Evolutionary conservation across 345 rosid genomes (phyloP), one percentile per base, ranked within the genome.

Genomic region (Aurinia saxatilis): DNA sequence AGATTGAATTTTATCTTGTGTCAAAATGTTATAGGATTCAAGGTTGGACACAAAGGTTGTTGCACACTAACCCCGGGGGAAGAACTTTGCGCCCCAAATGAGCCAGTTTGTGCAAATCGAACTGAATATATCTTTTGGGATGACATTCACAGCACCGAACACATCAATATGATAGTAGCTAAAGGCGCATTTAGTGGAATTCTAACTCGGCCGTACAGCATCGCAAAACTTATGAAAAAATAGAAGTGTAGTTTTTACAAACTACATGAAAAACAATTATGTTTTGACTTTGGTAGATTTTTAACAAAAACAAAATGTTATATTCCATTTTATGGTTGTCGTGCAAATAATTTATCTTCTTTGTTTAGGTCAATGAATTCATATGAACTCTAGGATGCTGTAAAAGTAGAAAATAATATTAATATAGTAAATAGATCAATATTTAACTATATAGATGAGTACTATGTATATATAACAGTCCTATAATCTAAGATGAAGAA

Each of bases 61-160:
- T 72, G 77, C 33, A 11, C 60, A 16, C 8, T 44, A 16, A 23
- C 13, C 13, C 47, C 60, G 5, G 68, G 55, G 4, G 54, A 44
- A 10, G 65, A 64, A 37, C 75, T 68, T 48, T 80, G 87, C 41
- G 9, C 44, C 12, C 62, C 78, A 3, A 18, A 58, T 18, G 2
- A 57, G 6, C 57, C 49, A 7, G 75, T 80, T 34, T 77, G 91
- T 66, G 16, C 17, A 36, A 52, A 63, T 45, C 66, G 85, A 50
- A 55, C 11, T 8, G 17, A 12, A 13, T 74, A 71, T 48, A 29
- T 60, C 0, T 81, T 68, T 38, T 82, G 80, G 81, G 90, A 82
- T 15, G 78, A 69, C 41, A 27, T 65, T 33, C 90, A 80, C 73
- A 77, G 80, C 7, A 37, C 88, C 0, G 83, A 82, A 42, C 66